phyloP scores from a whole-genome alignment of 768 basidiomycete genomes.

The Brasilioporus rufonigricans region DNA sequence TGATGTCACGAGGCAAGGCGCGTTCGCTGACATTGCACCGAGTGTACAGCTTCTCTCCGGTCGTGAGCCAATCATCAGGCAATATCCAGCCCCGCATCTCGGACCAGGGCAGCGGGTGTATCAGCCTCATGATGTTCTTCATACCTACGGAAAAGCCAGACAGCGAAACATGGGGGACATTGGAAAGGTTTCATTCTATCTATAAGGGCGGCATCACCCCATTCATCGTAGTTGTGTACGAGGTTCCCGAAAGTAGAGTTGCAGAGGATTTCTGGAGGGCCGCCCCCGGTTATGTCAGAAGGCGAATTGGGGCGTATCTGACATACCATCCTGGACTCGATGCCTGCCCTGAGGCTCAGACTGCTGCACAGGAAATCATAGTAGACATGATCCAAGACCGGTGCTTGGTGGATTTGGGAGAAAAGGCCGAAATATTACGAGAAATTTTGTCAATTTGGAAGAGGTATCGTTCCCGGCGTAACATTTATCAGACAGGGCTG shows the following conservation, averaged over 20 bases:
- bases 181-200: constrained; percentile 13
- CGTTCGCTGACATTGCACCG: constrained; percentile 8
- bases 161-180: constrained; percentile 10
- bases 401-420: constrained; percentile 17
- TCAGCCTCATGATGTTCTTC: constrained; percentile 17
- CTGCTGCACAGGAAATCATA: constrained; percentile 9
- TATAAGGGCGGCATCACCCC: constrained; percentile 17
- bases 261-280: constrained; percentile 13
- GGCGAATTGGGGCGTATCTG: constrained; percentile 5
- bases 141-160: constrained; percentile 2
- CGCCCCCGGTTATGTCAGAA: constrained; percentile 4
- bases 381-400: constrained; percentile 11
- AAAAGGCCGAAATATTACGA: constrained; percentile 14
- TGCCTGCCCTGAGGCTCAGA: constrained; percentile 5
- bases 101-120: constrained; percentile 1
- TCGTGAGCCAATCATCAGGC: neutral
- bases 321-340: constrained; percentile 12
- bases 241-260: constrained; percentile 1
- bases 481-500: neutral
- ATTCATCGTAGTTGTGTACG: constrained; percentile 16
- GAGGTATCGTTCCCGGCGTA: too few relatives aligned
- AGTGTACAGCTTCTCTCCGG: neutral
- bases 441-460: neutral
- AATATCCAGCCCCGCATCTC: neutral
- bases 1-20: constrained; percentile 8